Evolutionary conservation across 257 asterid species (phyloP), one percentile per base, ranked within the genome.

Genomic region (Solanum phureja): DNA sequence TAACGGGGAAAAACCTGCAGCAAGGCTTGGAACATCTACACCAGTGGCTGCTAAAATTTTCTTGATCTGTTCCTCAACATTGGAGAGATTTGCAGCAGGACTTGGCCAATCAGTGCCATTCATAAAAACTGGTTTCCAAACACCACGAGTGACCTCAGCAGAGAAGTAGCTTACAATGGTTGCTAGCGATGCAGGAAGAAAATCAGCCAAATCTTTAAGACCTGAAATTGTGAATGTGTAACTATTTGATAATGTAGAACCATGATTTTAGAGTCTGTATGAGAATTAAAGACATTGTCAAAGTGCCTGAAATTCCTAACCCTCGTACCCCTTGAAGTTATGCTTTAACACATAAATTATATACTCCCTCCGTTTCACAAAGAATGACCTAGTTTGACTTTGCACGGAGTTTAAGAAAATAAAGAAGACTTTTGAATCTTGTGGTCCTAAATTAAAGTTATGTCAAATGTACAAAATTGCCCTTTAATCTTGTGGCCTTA

Each of bases 31-130:
- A 86, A 97, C 92, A 92, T 97, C 96, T 18, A 97, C 99, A 83
- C 99, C 99, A 7, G 99, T 95, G 85, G 98, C 98, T 89, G 98
- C 98, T 88, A 97, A 89, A 81, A 95, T 95, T 91, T 95, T 95
- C 98, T 95, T 97, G 69, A 97, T 95, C 87, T 97, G 98, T 88
- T 94, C 98, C 94, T 97, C 99, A 49, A 97, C 99, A 84, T 92
- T 90, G 74, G 94, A 92, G 77, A 97, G 95, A 92, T 97, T 95
- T 81, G 98, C 97, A 68, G 96, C 98, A 14, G 99, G 99, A 87
- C 99, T 97, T 6, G 99, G 99, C 99, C 99, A 97, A 91, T 97
- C 99, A 3, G 99, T 95, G 84, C 99, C 99, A 83, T 97, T 97
- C 99, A 97, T 97, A 87, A 91, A 93, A 90, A 94, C 99, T 16